phyloP scores from a whole-genome alignment of 164 flowering plant genomes.

The Protea cynaroides region DNA sequence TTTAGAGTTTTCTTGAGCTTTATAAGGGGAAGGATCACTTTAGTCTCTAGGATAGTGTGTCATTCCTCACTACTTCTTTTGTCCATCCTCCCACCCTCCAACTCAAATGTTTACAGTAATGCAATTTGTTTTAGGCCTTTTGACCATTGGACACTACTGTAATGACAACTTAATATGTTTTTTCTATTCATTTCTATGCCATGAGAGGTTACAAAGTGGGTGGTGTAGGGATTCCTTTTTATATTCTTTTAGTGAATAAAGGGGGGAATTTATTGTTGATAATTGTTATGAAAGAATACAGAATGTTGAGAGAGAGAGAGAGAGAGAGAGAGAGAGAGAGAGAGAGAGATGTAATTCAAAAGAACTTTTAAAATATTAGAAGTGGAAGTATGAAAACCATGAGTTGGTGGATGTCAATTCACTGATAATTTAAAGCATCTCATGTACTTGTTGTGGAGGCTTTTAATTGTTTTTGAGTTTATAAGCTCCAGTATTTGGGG shows the following conservation, averaged over 20 bases:
- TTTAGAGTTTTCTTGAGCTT: neutral
- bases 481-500: neutral
- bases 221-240: slow-evolving; percentile 6
- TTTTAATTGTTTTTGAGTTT: neutral
- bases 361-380: slow-evolving; percentile 16
- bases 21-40: neutral
- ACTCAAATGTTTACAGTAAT: neutral
- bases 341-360: slow-evolving; percentile 11
- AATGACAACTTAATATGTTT: neutral
- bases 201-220: slow-evolving; percentile 10
- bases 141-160: neutral
- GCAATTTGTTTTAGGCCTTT: neutral
- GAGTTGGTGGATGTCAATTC: slow-evolving; percentile 22
- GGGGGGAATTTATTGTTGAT: slow-evolving; percentile 6
- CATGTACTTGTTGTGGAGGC: neutral
- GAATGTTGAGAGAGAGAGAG: neutral
- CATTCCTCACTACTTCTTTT: neutral
- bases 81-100: neutral
- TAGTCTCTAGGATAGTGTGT: neutral
- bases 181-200: neutral
- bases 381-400: slow-evolving; percentile 17
- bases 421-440: slow-evolving; percentile 12
- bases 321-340: slow-evolving; percentile 2
- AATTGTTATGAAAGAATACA: slow-evolving; percentile 7
- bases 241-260: neutral